Base-by-base conservation (phyloP, 2,329 filamentous ascomycete species). In the Hortaea sp. region DNA sequence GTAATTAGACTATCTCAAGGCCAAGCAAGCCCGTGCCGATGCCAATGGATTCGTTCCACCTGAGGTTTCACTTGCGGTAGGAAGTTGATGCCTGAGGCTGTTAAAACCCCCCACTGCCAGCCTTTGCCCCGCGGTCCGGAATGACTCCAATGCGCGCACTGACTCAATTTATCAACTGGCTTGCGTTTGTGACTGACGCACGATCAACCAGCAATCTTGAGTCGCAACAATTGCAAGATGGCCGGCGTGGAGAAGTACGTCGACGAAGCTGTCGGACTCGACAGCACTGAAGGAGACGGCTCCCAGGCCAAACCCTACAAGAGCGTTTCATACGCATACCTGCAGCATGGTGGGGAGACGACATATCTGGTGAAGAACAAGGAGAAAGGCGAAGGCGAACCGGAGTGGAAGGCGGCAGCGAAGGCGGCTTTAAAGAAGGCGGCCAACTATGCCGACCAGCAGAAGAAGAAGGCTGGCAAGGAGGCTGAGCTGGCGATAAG, bases 371-470 rank as follows among this genome's bases (percentile, higher is more conserved):
- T 76, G 41, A 79, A 83, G 63, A 84, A 85, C 56, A 83, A 80
- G 29, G 71, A 76, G 49, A 75, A 70, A 46, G 76, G 76, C 62
- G 81, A 80, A 51, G 85, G 87, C 58, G 72, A 75, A 45, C 76
- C 82, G 53, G 76, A 80, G 57, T 95, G 84, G 84, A 90, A 89
- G 70, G 81, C 84, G 46, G 84, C 81, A 13, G 82, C 85, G 50
- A 94, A 92, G 72, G 85, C 84, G 49, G 87, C 86, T 20, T 66
- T 88, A 63, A 95, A 94, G 74, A 94, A 94, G 70, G 85, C 84
- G 4, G 79, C 79, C 70, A 82, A 81, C 65, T 80, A 81, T 53
- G 80, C 80, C 53, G 85, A 88, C 55, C 74, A 76, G 53, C 80
- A 86, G 67, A 85, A 87, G 77, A 89, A 88, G 76, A 94, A 94